phyloP scores from a whole-genome alignment of 1,284 basidiomycete genomes.

The Naganishia sp. region DNA sequence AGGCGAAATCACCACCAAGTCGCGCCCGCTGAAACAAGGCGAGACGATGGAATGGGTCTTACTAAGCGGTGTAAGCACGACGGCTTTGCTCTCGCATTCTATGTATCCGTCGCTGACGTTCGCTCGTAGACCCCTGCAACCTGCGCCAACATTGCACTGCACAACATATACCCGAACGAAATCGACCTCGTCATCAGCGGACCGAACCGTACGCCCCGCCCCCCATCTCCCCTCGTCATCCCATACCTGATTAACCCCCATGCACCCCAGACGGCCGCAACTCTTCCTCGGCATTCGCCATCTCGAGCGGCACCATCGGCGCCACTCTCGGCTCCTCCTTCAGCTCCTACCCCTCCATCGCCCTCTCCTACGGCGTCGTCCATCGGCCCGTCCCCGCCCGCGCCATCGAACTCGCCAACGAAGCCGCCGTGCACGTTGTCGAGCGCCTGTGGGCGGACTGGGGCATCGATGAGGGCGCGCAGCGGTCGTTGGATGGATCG shows the following conservation, averaged over 20 bases:
- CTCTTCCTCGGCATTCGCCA: conserved; percentile 75
- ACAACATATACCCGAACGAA: conserved; percentile 78
- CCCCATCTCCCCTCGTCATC: not conserved
- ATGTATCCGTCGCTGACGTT: not conserved
- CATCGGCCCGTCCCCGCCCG: conserved; percentile 65
- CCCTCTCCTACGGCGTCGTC: conserved; percentile 82
- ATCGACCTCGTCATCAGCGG: conserved; percentile 72
- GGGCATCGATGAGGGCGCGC: conserved; percentile 61
- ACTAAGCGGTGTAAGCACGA: conserved; percentile 68
- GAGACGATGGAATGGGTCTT: conserved; percentile 87
- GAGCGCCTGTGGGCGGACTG: conserved; percentile 74
- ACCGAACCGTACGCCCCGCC: conserved; percentile 52
- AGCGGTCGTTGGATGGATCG: conserved; percentile 14
- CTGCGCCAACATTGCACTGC: conserved; percentile 82
- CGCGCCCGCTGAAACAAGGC: conserved; percentile 69
- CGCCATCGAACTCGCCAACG: conserved; percentile 69
- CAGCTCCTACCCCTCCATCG: conserved; percentile 73
- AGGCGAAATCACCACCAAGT: conserved; percentile 66
- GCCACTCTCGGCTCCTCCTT: conserved; percentile 85
- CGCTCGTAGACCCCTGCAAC: conserved; percentile 75
- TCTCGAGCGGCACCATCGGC: conserved; percentile 87
- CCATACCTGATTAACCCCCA: not conserved
- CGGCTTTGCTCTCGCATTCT: not conserved
- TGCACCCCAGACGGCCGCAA: conserved; percentile 64
- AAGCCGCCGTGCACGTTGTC: conserved; percentile 67